Evolutionary conservation across 208 protist genomes (phyloP).

Genomic region (Herpetomonas samuelpessoai): DNA sequence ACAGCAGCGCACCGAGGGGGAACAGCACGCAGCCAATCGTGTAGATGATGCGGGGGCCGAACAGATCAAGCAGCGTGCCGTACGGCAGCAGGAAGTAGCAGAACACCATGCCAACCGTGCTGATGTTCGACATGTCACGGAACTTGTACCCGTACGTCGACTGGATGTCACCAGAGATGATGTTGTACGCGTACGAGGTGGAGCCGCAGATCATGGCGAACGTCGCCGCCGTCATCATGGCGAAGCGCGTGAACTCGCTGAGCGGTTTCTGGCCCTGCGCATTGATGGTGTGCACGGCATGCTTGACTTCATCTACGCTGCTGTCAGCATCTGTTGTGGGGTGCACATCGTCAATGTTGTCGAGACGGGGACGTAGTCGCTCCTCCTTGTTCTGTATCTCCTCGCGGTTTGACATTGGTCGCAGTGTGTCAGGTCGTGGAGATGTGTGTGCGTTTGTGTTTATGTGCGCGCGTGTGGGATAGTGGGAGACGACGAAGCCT

Average conservation of each 20-base stretch:
- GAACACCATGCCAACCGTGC: slow-evolving; percentile 32
- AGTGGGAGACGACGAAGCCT: too few species aligned
- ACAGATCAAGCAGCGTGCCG: slow-evolving; percentile 40
- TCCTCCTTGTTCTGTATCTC: not conserved
- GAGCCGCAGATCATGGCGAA: slow-evolving; percentile 45
- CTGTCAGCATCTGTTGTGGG: not conserved
- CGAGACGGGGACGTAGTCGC: not conserved
- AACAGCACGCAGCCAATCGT: slow-evolving; percentile 21
- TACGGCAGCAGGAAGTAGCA: slow-evolving; percentile 36
- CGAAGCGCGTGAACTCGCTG: slow-evolving; percentile 36
- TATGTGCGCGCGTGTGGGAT: too few species aligned
- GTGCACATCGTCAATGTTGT: slow-evolving; percentile 2
- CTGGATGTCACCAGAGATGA: slow-evolving; percentile 40
- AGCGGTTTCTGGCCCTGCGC: slow-evolving; percentile 14
- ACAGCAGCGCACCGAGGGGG: slow-evolving; percentile 31
- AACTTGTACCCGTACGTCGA: slow-evolving; percentile 43
- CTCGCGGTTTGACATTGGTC: not conserved
- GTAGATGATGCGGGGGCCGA: slow-evolving; percentile 38
- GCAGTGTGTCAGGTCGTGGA: too few species aligned
- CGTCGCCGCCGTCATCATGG: slow-evolving; percentile 29
- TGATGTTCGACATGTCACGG: slow-evolving; percentile 54
- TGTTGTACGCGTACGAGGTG: slow-evolving; percentile 47
- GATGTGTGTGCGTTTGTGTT: too few species aligned
- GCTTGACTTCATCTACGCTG: slow-evolving; percentile 11
- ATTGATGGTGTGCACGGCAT: slow-evolving; percentile 13